Percentiles rank a stretch among this genome's conserved stretches.
Evolutionary conservation across 768 basidiomycete genomes (phyloP).

Genomic region (Candolleomyces aberdarensis): DNA sequence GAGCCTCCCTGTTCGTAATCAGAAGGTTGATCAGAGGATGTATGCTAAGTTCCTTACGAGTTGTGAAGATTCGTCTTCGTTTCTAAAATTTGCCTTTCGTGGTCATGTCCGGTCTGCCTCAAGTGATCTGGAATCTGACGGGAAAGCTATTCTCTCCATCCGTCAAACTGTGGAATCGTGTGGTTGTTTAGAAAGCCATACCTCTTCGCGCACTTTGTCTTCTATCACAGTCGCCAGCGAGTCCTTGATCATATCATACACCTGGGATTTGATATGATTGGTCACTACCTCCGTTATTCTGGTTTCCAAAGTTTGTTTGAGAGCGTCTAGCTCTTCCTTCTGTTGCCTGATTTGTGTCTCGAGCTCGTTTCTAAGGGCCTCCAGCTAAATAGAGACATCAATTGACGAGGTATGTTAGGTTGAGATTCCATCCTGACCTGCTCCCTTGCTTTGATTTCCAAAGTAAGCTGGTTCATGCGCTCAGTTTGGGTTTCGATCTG

Average conservation of each 20-base stretch:
- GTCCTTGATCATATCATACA: conserved; percentile 31
- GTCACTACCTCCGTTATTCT: conserved; percentile 41
- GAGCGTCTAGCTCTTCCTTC: conserved; percentile 32
- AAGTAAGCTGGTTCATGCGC: conserved; percentile 38
- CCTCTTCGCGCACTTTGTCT: conserved; percentile 41
- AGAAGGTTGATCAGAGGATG: conserved; percentile 3
- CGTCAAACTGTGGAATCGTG: conserved; percentile 1
- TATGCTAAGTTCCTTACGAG: conserved; percentile 33
- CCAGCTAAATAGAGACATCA: conserved; percentile 32
- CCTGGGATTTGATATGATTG: conserved; percentile 34
- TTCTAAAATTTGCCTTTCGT: conserved; percentile 41
- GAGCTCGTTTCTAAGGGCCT: conserved; percentile 33
- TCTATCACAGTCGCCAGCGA: conserved; percentile 35
- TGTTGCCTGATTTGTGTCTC: conserved; percentile 37
- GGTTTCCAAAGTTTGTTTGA: conserved; percentile 31
- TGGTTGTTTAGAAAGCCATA: conserved; percentile 13
- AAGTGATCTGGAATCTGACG: conserved; percentile 42
- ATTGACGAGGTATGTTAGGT: not conserved
- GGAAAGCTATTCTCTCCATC: conserved; percentile 30
- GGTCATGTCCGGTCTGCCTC: conserved; percentile 34
- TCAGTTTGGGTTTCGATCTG: conserved; percentile 43
- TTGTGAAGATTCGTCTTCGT: conserved; percentile 44
- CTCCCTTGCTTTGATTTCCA: conserved; percentile 38
- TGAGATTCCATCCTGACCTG: conserved; percentile 32
- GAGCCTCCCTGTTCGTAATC: conserved; percentile 37